Base-by-base conservation (phyloP, 306 rosid genomes). In the Vicia villosa region DNA sequence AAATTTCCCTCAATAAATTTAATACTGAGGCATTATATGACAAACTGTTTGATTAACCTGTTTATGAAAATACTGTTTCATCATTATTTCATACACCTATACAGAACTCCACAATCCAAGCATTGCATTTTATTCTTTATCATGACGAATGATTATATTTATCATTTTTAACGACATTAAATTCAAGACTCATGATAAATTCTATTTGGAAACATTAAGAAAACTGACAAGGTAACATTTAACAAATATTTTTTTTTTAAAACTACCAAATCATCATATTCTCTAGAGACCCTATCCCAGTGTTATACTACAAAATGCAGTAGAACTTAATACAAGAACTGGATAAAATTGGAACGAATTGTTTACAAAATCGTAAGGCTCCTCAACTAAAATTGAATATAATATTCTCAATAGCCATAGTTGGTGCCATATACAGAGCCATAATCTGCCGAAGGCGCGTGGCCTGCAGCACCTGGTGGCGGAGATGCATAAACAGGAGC, bases 401-500 rank as follows among this genome's bases (percentile, higher is more conserved):
- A 37, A 55, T 50, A 40, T 43, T 55, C 74, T 85, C 79, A 85
- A 30, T 82, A 79, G 26, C 85, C 89, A 58, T 79, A 82, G 72
- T 70, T 80, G 80, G 84, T 36, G 66, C 89, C 89, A 63, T 85
- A 85, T 15, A 77, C 82, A 11, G 82, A 40, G 14, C 83, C 89
- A 63, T 79, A 85, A 55, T 85, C 89, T 11, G 86, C 79, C 47
- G 80, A 55, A 76, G 83, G 84, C 1, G 63, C 79, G 34, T 79
- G 83, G 17, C 83, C 86, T 15, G 86, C 74, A 32, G 83, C 76
- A 6, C 49, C 63, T 38, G 83, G 50, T 5, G 75, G 84, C 10
- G 89, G 84, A 61, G 89, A 77, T 42, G 82, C 66, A 62, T 85
- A 85, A 17, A 80, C 81, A 47, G 82, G 78, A 41, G 86, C 84